phyloP scores from a whole-genome alignment of 1,284 basidiomycete species.

The Schizopora paradoxa region DNA sequence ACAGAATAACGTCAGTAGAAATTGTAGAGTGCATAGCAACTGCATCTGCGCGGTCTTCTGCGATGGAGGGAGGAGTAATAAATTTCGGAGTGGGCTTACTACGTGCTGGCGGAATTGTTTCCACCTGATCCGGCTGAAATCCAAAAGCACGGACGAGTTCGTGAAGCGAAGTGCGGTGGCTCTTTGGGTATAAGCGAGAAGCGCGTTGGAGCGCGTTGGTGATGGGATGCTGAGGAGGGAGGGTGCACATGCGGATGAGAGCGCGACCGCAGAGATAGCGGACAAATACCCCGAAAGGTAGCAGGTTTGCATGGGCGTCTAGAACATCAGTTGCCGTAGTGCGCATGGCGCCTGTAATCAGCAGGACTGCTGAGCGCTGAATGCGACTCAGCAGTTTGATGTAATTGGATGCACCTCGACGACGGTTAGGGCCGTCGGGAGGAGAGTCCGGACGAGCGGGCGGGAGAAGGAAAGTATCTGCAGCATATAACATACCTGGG shows the following conservation, averaged over 20 bases:
- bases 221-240: conserved; percentile 32
- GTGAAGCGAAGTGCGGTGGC: conserved; percentile 20
- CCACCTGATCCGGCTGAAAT: too few relatives aligned
- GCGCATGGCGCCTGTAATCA: conserved; percentile 31
- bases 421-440: too few relatives aligned
- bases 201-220: conserved; percentile 15
- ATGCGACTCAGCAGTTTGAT: too few relatives aligned
- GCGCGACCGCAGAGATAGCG: conserved; percentile 25
- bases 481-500: conserved; percentile 32
- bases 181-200: conserved; percentile 5
- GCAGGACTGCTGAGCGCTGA: conserved; percentile 29
- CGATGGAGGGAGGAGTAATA: too few relatives aligned
- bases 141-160: conserved; percentile 20
- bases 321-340: conserved; percentile 30
- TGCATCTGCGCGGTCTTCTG: too few relatives aligned
- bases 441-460: too few relatives aligned
- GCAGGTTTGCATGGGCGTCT: conserved; percentile 29
- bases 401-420: too few relatives aligned
- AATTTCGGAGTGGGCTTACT: too few relatives aligned
- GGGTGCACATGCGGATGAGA: conserved; percentile 27
- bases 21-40: too few relatives aligned
- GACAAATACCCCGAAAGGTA: conserved; percentile 28
- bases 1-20: too few relatives aligned
- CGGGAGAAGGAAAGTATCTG: too few relatives aligned
- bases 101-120: too few relatives aligned